phyloP scores from a whole-genome alignment of 148 eudicot species.

The Heliosperma pusillum region DNA sequence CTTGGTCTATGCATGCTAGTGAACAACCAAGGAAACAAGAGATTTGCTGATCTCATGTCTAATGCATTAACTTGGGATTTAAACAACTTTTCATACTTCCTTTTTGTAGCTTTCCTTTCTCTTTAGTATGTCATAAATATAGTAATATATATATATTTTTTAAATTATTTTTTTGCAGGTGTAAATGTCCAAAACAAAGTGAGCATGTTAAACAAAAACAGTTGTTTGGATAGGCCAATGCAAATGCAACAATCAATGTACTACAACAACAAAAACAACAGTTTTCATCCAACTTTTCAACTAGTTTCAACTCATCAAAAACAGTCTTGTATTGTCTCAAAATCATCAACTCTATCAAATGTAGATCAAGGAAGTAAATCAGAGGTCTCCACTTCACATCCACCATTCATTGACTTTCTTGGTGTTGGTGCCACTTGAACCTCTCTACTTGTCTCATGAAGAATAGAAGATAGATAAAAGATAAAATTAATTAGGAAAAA shows the following conservation, averaged over 20 bases:
- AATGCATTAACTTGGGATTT: conserved; percentile 10
- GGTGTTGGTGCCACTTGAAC: conserved; percentile 76
- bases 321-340: conserved; percentile 24
- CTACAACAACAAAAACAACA: conserved; percentile 18
- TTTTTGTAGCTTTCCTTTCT: conserved; percentile 6
- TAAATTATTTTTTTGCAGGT: conserved; percentile 20
- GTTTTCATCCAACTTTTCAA: conserved; percentile 9
- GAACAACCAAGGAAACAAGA: conserved; percentile 10
- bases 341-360: conserved; percentile 14
- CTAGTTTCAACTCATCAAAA: conserved; percentile 16
- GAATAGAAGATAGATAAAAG: too few species aligned
- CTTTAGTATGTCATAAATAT: background rate
- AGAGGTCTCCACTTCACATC: conserved; percentile 22
- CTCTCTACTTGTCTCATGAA: background rate
- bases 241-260: conserved; percentile 16
- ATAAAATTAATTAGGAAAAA: too few species aligned
- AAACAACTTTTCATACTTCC: background rate
- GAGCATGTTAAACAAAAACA: conserved; percentile 34
- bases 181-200: conserved; percentile 26
- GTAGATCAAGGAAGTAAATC: conserved; percentile 7
- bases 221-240: conserved; percentile 34
- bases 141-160: too few species aligned
- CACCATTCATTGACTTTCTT: conserved; percentile 76
- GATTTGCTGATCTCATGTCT: conserved; percentile 27
- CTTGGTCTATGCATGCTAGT: conserved; percentile 21